Base-by-base conservation (phyloP, 2,329 filamentous ascomycete species). In the Colletotrichum sp. region DNA sequence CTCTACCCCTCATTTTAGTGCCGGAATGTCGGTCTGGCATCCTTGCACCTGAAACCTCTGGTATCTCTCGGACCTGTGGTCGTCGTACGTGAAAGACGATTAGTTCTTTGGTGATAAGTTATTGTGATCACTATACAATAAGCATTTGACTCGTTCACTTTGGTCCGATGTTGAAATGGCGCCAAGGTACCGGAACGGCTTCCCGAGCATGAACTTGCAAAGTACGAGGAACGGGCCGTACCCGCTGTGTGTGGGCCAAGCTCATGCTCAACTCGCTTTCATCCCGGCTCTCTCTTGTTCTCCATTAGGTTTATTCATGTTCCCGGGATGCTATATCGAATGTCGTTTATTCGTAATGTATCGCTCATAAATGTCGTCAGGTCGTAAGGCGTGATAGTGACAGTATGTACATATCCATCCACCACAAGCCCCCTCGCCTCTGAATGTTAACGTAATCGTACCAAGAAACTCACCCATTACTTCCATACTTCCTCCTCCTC, bases 341-440 rank as follows among this genome's bases (percentile, higher is more conserved):
- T 60, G n/a, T 28, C 16, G 24, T 60, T 48, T 34, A 26, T 39
- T 57, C 57, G 24, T 6, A 48, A 62, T 64, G 15, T 62, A n/a
- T 64, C 39, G 62, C 62, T 76, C 66, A 52, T 76, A 64, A 71
- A 36, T 63, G 71, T 76, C 75, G 66, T 76, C 48, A 76, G 71
- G 72, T 76, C 75, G 67, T 76, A 68, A 75, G 75, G 75, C 75
- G 57, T 75, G 72, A 75, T 74, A 64, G 73, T 55, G 63, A 65
- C 60, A 74, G 64, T 74, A 69, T 73, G 30, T 67, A 76, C 74
- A 69, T 60, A 52, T 74, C 64, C 70, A 65, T 65, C 70, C 74
- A 68, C 57, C 74, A 55, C 34, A 18, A 26, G 48, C 48, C 59
- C 48, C 36, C 74, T 44, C 39, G 44, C 57, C 30, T 72, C 57